These are phyloP conservation scores for Xanthoconium separans DNA, from an alignment of 1,284 basidiomycete genomes.

Conservation along the genomic window DNA sequence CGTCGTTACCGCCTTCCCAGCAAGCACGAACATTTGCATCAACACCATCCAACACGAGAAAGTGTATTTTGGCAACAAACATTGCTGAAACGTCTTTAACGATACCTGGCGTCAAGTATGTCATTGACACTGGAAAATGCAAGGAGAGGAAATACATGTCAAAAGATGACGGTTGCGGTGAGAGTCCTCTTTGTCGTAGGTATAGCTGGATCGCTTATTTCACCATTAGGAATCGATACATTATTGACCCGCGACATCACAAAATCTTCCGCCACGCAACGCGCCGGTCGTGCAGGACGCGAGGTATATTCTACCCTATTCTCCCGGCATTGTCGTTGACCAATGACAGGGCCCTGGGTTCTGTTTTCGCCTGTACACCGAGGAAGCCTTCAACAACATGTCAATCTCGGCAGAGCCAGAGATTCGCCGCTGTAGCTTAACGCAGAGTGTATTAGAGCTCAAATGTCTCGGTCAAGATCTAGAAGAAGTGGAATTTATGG, in stretches of 20 bases:
- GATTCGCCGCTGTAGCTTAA: slow-evolving; percentile 83
- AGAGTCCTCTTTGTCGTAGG: slow-evolving; percentile 8
- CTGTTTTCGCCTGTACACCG: slow-evolving; percentile 89
- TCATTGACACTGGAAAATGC: slow-evolving; percentile 93
- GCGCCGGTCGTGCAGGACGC: slow-evolving; percentile 89
- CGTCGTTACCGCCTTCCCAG: slow-evolving; percentile 75
- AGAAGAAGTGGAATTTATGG: slow-evolving; percentile 81
- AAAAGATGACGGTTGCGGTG: slow-evolving; percentile 64
- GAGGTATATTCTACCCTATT: slow-evolving; percentile 52
- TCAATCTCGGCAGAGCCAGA: slow-evolving; percentile 76
- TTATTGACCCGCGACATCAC: slow-evolving; percentile 82
- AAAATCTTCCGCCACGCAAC: slow-evolving; percentile 85
- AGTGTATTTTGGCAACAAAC: slow-evolving; percentile 93
- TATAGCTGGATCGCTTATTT: slow-evolving; percentile 1
- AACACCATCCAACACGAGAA: slow-evolving; percentile 71
- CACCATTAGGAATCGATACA: slow-evolving; percentile 77
- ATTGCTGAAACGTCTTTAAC: slow-evolving; percentile 99
- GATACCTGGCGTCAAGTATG: slow-evolving; percentile 93
- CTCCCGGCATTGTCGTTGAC: slow-evolving; percentile 2
- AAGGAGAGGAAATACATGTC: slow-evolving; percentile 92
- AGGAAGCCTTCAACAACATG: slow-evolving; percentile 71
- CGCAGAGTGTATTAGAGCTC: slow-evolving; percentile 80
- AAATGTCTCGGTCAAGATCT: slow-evolving; percentile 82
- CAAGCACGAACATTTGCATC: slow-evolving; percentile 79
- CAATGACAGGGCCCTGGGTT: slow-evolving; percentile 63